Base-by-base conservation (phyloP, 2,329 filamentous ascomycete genomes). In the Fusarium sp. region DNA sequence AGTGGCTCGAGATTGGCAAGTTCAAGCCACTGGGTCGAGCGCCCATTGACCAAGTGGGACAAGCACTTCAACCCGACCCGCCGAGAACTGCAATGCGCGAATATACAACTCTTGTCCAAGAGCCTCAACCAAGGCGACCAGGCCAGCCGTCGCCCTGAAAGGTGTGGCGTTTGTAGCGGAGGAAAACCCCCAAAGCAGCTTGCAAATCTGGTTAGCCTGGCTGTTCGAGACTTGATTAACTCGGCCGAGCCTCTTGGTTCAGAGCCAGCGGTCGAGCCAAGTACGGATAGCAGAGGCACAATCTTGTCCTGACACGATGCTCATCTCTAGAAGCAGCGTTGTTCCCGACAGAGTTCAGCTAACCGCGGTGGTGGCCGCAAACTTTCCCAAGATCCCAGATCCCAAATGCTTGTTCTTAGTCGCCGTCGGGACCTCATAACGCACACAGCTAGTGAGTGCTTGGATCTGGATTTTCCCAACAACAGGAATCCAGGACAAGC, bases 391-490 rank as follows among this genome's bases (percentile, higher is more conserved):
- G 37, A 60, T 62, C 68, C 60, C 52, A 58, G 60, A 47, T 63
- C 47, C 54, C 54, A 38, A 47, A 64, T 66, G 54, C 22, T 54
- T 45, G n/a, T 43, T 32, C 25, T 40, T 40, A 45, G 47, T 32
- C 66, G 52, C 61, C 65, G 47, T 66, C 58, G 43, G 27, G 43
- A 65, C 47, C 57, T 67, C 67, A 38, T 38, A 54, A 68, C 63
- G 59, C 17, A 52, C 67, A n/a, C 12, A 52, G 47, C 47, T 35
- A 47, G 59, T 30, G 22, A 33, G 58, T 59, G 62, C 20, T 68
- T 74, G 65, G 52, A 59, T 74, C 71, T 74, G 63, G 71, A 65
- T 71, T 73, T 56, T 47, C 71, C 70, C 67, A 65, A 56, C 68
- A 65, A 62, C 65, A 52, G 40, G 63, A 61, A 68, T 69, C 66